Evolutionary conservation across 495 filamentous ascomycete species (phyloP), one percentile per base, ranked within the genome.

Genomic region (Penicillium coffeae): DNA sequence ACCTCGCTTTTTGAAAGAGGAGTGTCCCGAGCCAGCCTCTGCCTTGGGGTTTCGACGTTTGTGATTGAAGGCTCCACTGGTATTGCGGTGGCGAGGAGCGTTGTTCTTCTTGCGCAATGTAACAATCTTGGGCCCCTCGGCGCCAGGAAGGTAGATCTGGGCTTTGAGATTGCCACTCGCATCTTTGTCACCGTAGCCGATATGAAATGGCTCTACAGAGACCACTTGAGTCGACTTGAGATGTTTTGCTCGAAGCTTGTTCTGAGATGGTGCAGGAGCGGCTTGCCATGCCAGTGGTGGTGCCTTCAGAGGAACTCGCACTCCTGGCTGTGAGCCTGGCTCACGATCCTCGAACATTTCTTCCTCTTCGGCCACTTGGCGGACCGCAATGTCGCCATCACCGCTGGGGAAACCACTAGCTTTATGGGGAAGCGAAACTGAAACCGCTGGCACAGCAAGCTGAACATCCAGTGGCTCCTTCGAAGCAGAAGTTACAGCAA

Each of bases 341-440:
- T 90, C 88, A 49, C 86, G 86, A 59, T 91, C 86, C 50, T 89
- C 88, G 46, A 92, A 89, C 53, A 89, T 86, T 47, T 85, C 86
- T 52, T 92, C 88, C 13, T 81, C 84, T 64, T 89, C 87, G 22
- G 83, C 84, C 55, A 86, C 84, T 19, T 80, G 79, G 51, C 79
- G 83, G 3, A 77, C 80, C 33, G 70, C 75, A 19, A 69, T 42
- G 41, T 74, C 66, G n/a, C 68, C 70, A 48, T 69, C 65, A 27
- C 69, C 70, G 18, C 45, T 45, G 9, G 57, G 61, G 12, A 47
- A 25, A 12, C 55, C 63, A 45, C 40, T 55, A 20, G 57, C 16
- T 6, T 21, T 64, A 25, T 63, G 64, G 9, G 84, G 84, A 10
- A 86, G 65, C 13, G 82, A 81, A 30, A 85, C 78, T 1, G 80